Base-by-base conservation (phyloP, 306 rosid species). In the Rosa chinensis region DNA sequence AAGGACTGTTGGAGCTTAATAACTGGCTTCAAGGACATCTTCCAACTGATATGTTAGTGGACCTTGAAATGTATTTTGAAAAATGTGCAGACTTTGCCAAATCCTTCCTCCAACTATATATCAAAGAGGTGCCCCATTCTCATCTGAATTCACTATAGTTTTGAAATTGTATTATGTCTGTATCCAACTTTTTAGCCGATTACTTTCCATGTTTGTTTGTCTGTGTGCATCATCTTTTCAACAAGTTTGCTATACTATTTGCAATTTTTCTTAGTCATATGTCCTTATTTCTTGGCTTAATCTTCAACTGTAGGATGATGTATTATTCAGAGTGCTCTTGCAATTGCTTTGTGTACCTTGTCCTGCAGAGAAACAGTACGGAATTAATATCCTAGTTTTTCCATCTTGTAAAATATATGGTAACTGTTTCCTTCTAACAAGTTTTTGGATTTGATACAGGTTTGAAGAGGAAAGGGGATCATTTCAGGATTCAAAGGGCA, bases 271-370 rank as follows among this genome's bases (percentile, higher is more conserved):
- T 20, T 28, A 18, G 37, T 47, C 42, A 28, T 16, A 39, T 82
- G 68, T 77, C 70, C 67, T 75, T 8, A 32, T 74, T 64, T 70
- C 40, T 58, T 47, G 71, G 37, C 32, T 59, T 45, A 55, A 55
- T 74, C 53, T 77, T 87, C 76, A 81, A 82, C 84, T 84, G 80
- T 85, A 92, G 98, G 98, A 94, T 84, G 97, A 94, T 88, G 84
- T 94, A 48, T 85, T 94, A 81, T 94, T 94, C 83, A 86, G 89
- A 84, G 91, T 94, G 79, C 90, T 94, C 66, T 80, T 94, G 90
- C 92, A 84, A 81, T 81, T 92, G 84, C 86, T 88, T 76, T 78
- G 78, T 77, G 77, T 81, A 59, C 88, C 97, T 70, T 84, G 87
- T 73, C 63, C 70, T 78, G 62, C 79, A 58, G 85, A 84, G 83